phyloP scores from a whole-genome alignment of 169 alveolate species.

The Blepharisma undulans region DNA sequence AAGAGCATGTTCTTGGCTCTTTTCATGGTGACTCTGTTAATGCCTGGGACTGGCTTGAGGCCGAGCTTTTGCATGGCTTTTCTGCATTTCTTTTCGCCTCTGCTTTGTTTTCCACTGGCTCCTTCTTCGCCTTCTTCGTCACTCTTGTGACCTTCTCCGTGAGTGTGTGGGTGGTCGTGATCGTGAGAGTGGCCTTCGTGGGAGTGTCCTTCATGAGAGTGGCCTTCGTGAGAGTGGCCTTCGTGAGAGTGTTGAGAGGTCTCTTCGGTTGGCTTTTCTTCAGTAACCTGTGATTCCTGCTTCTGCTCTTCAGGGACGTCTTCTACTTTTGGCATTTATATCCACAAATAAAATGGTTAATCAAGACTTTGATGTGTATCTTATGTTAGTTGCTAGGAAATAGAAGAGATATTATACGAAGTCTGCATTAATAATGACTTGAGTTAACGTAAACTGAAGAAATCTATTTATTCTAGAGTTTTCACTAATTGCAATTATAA shows the following conservation, averaged over 20 bases:
- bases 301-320: not conserved
- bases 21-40: conserved; percentile 91
- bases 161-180: conserved; percentile 2
- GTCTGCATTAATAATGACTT: too few species aligned
- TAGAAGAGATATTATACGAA: not conserved
- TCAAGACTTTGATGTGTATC: not conserved
- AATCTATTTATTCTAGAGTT: not conserved
- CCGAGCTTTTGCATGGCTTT: conserved; percentile 93
- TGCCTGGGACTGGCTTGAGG: conserved; percentile 90
- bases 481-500: not conserved
- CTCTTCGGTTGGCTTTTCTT: not conserved
- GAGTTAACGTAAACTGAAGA: not conserved
- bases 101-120: conserved; percentile 72
- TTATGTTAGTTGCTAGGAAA: not conserved
- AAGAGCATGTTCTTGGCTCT: conserved; percentile 88
- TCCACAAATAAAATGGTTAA: not conserved
- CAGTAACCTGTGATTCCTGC: not conserved
- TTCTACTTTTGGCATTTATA: conserved; percentile 2
- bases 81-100: conserved; percentile 95
- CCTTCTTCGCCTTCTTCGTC: not conserved
- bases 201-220: not conserved
- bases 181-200: not conserved
- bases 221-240: not conserved
- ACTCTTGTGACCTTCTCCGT: not conserved
- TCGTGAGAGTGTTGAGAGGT: not conserved